A percentile compares a stretch with the other conserved stretches of the same genome.
These are phyloP conservation scores for Teunomyces kruisii DNA, from an alignment of 805 yeast species.

Conservation along the genomic window DNA sequence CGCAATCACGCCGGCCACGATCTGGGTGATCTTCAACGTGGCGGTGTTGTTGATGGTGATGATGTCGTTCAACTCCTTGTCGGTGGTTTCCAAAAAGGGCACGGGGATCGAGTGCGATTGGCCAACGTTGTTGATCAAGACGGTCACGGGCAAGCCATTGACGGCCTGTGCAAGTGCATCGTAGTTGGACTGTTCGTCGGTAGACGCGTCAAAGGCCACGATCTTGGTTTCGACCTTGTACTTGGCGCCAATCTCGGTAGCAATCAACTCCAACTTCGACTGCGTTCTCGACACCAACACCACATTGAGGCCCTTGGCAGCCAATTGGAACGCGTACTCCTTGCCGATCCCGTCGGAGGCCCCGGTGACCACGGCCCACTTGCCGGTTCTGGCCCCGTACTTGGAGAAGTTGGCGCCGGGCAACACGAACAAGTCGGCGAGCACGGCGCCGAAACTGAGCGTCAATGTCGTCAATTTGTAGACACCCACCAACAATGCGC, in stretches of 20 bases:
- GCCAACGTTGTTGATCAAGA: slow-evolving; percentile 91
- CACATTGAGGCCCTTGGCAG: slow-evolving; percentile 78
- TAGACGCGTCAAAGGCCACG: slow-evolving; percentile 77
- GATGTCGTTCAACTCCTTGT: slow-evolving; percentile 72
- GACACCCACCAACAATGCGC: slow-evolving; percentile 59
- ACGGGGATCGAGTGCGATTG: slow-evolving; percentile 94
- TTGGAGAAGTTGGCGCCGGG: slow-evolving; percentile 59
- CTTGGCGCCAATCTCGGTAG: slow-evolving; percentile 59
- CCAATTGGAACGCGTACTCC: slow-evolving; percentile 85
- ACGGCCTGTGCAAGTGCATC: slow-evolving; percentile 46
- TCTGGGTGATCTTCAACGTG: slow-evolving; percentile 79
- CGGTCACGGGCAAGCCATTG: slow-evolving; percentile 59
- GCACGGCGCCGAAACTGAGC: slow-evolving; percentile 51
- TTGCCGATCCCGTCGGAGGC: slow-evolving; percentile 98
- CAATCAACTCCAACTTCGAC: slow-evolving; percentile 66
- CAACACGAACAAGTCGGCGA: slow-evolving; percentile 62
- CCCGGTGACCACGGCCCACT: slow-evolving; percentile 96
- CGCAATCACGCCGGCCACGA: slow-evolving; percentile 70
- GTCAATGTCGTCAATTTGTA: slow-evolving; percentile 52
- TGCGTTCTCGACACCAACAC: slow-evolving; percentile 83
- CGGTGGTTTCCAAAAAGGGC: slow-evolving; percentile 79
- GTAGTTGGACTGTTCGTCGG: slow-evolving; percentile 61
- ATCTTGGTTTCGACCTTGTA: slow-evolving; percentile 61
- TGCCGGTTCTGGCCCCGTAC: slow-evolving; percentile 72
- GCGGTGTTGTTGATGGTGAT: slow-evolving; percentile 83